These are phyloP conservation scores for Neurospora tetrasperma DNA, from an alignment of 495 filamentous ascomycete genomes.

Conservation along the genomic window DNA sequence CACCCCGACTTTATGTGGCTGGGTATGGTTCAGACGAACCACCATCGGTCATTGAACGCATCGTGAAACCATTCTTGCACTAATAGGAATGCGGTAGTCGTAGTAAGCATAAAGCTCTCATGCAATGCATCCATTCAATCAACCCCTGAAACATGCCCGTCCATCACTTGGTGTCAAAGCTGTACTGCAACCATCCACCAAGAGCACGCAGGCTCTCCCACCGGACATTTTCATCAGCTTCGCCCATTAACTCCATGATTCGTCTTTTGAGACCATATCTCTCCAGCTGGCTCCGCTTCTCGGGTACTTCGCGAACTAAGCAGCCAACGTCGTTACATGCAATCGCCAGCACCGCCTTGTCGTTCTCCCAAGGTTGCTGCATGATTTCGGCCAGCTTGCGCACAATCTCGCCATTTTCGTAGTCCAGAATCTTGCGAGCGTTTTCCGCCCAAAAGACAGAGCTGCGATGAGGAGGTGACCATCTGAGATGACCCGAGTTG, in stretches of 20 bases:
- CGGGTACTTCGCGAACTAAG: conserved; percentile 83
- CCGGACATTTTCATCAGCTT: conserved; percentile 77
- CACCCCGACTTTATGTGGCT: background rate
- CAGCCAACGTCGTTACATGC: conserved; percentile 89
- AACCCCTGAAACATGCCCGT: background rate
- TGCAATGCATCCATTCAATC: background rate
- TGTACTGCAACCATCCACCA: conserved; percentile 88
- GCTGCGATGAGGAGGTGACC: conserved; percentile 91
- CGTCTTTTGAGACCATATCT: conserved; percentile 80
- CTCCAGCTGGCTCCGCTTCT: conserved; percentile 73
- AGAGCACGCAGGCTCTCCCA: conserved; percentile 94
- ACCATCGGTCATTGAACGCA: background rate
- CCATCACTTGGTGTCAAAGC: conserved; percentile 52
- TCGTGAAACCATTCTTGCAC: background rate
- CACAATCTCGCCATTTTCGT: conserved; percentile 65
- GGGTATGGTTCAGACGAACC: background rate
- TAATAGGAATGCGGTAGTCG: background rate
- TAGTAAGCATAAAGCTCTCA: background rate
- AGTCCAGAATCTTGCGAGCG: conserved; percentile 82
- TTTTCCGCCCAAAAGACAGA: conserved; percentile 90
- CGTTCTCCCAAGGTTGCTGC: conserved; percentile 74
- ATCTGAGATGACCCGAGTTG: conserved; percentile 78
- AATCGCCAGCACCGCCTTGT: conserved; percentile 93
- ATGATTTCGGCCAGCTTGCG: conserved; percentile 83
- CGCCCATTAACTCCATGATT: conserved; percentile 93